These are phyloP conservation scores for Cydonia oblonga DNA, from an alignment of 331 rosid species.

Conservation along the genomic window DNA sequence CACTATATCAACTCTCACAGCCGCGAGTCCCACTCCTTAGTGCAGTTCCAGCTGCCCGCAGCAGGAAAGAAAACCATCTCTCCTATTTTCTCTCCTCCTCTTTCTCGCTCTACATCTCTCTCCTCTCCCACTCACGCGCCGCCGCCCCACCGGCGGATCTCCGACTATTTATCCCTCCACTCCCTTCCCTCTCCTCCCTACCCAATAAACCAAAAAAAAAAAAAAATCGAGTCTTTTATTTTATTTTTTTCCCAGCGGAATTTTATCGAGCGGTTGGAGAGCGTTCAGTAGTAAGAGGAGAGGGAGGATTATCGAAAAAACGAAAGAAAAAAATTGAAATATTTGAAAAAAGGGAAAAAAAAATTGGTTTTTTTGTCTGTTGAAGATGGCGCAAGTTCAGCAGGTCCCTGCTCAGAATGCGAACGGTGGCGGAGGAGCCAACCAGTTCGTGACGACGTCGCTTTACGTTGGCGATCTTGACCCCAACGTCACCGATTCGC, in stretches of 20 bases:
- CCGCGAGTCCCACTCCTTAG: not conserved
- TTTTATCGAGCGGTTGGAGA: conserved; percentile 4
- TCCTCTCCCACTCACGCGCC: conserved; percentile 27
- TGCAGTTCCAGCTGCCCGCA: conserved; percentile 57
- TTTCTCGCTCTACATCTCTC: not conserved
- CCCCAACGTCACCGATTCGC: conserved; percentile 65
- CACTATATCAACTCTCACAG: conserved; percentile 11
- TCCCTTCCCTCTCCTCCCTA: conserved; percentile 95
- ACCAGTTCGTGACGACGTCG: conserved; percentile 81
- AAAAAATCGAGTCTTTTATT: not conserved
- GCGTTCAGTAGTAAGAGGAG: conserved; percentile 52
- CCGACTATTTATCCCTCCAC: conserved; percentile 25
- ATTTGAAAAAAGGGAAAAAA: not conserved
- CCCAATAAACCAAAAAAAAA: conserved; percentile 13
- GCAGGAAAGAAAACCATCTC: not conserved
- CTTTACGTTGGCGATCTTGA: conserved; percentile 97
- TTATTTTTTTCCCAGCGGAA: not conserved
- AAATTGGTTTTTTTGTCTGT: not conserved
- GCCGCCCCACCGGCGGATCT: conserved; percentile 44
- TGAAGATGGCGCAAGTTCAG: conserved; percentile 78
- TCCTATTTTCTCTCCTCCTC: not conserved
- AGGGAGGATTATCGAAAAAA: conserved; percentile 55
- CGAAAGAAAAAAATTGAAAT: not conserved
- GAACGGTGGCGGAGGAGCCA: conserved; percentile 34
- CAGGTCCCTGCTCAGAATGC: conserved; percentile 65